Base-by-base conservation (phyloP, 2,329 filamentous ascomycete species). In the Alternaria sp. region DNA sequence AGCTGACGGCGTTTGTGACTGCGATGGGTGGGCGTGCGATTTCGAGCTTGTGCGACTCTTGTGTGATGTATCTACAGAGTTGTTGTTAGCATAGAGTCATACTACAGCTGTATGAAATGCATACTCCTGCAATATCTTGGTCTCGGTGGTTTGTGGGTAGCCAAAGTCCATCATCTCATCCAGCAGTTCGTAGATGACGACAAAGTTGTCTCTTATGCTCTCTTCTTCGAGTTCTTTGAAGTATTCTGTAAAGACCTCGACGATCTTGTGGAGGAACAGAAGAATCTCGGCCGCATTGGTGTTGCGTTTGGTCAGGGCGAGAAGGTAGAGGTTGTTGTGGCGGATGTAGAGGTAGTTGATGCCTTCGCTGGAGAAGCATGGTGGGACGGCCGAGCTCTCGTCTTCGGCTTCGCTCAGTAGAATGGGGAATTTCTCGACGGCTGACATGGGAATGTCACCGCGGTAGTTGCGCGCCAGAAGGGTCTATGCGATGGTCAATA, bases 121-220 rank as follows among this genome's bases (percentile, higher is more conserved):
- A 73, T 83, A 89, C 85, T 99, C 96, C 82, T 99, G 96, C 65
- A 99, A 85, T 80, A 99, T 99, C 87, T 99, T 99, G 80, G 89
- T 93, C 82, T 99, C 96, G 70, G 96, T 99, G 10, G 96, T 99
- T 82, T 99, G 96, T 6, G 96, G 96, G 81, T 99, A 97, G 68
- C 96, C 96, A 85, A 99, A 99, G 83, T 99, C 96, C 96, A 99
- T 99, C 96, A 99, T 99, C 85, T 99, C 96, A 79, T 99, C 96
- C 67, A 99, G 88, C 65, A 99, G 84, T 83, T 99, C 96, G 86
- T 99, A 99, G 78, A 99, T 99, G 78, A 99, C 90, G 81, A 99
- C 96, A 79, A 99, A 99, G 85, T 99, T 99, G 85, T 99, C 96
- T 74, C 96, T 90, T 80, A 99, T 99, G 74, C 93, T 97, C 83